Conservation (phyloP, 768 basidiomycete genomes). For the Boletus pseudo-olivaceus region DNA sequence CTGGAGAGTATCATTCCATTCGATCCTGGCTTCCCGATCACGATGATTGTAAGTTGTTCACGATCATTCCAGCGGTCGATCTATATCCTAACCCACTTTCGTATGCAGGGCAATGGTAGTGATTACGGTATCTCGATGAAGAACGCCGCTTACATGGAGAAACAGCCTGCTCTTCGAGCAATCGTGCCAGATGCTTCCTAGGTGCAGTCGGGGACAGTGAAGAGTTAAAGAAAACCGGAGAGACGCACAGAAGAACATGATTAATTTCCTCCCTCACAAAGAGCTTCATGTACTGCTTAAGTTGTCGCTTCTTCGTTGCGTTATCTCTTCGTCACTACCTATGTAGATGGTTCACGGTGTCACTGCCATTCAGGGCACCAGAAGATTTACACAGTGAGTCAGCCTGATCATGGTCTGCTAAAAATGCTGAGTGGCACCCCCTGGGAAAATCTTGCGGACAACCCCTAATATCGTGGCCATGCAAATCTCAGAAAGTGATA, state of each 20-base stretch:
- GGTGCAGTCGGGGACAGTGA: not conserved
- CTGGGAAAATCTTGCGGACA: too few relatives aligned
- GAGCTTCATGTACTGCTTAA: too few relatives aligned
- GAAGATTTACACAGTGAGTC: too few relatives aligned
- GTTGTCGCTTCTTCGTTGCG: too few relatives aligned
- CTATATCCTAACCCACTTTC: too few relatives aligned
- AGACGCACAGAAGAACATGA: not conserved
- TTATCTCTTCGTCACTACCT: too few relatives aligned
- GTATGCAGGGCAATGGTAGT: constrained; percentile 27
- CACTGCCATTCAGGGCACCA: too few relatives aligned
- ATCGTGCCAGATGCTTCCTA: constrained; percentile 3
- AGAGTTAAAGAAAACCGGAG: not conserved
- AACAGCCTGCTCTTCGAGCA: constrained; percentile 6
- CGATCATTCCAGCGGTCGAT: not conserved
- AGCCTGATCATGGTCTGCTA: too few relatives aligned
- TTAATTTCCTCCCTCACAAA: not conserved
- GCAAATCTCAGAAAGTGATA: too few relatives aligned
- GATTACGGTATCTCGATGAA: constrained; percentile 4
- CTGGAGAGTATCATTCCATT: constrained; percentile 38
- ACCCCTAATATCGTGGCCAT: too few relatives aligned
- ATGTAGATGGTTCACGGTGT: too few relatives aligned
- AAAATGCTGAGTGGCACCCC: too few relatives aligned
- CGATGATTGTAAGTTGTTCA: constrained; percentile 30
- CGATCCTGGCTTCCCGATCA: constrained; percentile 37
- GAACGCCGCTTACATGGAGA: constrained; percentile 17